Conservation (phyloP, 139 green algal genomes). For the Haematococcus lacustris region DNA sequence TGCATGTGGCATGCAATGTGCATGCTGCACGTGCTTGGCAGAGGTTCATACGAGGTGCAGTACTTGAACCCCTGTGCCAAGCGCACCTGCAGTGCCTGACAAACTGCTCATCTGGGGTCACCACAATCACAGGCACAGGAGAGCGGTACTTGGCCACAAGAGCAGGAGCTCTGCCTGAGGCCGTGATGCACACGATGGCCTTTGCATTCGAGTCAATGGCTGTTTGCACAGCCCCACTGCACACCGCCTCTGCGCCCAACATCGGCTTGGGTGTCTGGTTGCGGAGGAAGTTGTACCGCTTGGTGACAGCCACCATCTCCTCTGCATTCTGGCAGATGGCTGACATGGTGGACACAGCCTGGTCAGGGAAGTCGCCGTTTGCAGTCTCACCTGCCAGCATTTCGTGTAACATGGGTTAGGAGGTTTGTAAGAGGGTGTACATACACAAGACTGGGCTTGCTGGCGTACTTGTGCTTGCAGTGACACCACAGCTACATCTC, state of each 20-base stretch:
- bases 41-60: no score
- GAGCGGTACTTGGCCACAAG: conserved; percentile 57
- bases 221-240: conserved; percentile 36
- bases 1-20: no score
- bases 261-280: conserved; percentile 51
- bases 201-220: conserved; percentile 65
- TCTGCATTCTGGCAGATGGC: conserved; percentile 64
- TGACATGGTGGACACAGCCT: conserved; percentile 64
- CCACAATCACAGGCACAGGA: conserved; percentile 40
- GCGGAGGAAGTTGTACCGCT: conserved; percentile 49
- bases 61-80: no score
- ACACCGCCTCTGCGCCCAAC: conserved; percentile 37
- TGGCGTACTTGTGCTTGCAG: no score
- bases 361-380: conserved; percentile 54
- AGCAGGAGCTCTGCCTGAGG: conserved; percentile 28
- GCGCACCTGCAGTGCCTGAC: conserved; percentile 40
- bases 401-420: no score
- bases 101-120: conserved; percentile 32
- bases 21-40: no score
- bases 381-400: conserved; percentile 55
- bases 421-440: no score
- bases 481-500: no score
- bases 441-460: no score
- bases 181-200: conserved; percentile 52
- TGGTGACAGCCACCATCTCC: conserved; percentile 51